Base-by-base conservation (phyloP, 192 early-diverging fungal genomes). In the Mortierella antarctica region DNA sequence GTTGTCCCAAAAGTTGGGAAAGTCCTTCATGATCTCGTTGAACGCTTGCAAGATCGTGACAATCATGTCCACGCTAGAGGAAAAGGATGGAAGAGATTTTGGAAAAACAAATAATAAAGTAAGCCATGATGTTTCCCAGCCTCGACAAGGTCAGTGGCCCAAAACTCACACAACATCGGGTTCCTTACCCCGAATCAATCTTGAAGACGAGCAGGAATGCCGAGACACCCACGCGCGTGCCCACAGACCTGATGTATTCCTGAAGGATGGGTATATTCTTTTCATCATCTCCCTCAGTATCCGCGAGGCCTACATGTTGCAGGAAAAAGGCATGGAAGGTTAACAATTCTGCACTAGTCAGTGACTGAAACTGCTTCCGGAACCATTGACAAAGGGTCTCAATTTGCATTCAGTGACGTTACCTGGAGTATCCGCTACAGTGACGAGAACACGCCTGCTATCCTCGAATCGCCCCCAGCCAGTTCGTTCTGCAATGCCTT, bases 221-320 rank as follows among this genome's bases (percentile, higher is more conserved):
- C 7, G 70, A 65, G 53, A 80, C 59, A 15, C 77, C 77, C 23
- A 80, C 31, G 10, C 77, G 63, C 12, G 69, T 67, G 40, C 77
- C 77, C 10, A 80, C 65, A 13, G 77, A 80, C 23, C 41, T 65
- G 70, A 80, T 80, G 23, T 80, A 80, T 23, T 80, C 77, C 58
- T 80, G 67, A 40, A 80, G 42, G 44, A 80, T 80, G 65, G 77
- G 77, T 72, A 80, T 80, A 68, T 80, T 80, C 54, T 80, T 80
- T 12, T 72, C 77, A 40, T 80, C 77, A n/a, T 80, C 77, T 62
- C 77, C 77, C 49, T 80, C 77, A 11, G 77, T 80, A 63, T 80
- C 77, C 9, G 77, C 77, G 11, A 80, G 62, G 18, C 77, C 75
- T 74, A 62, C n/a, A n/a, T 2, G 1, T 21, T 40, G 17, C 48